phyloP scores from a whole-genome alignment of 164 flowering plant species.

The Platanus orientalis region DNA sequence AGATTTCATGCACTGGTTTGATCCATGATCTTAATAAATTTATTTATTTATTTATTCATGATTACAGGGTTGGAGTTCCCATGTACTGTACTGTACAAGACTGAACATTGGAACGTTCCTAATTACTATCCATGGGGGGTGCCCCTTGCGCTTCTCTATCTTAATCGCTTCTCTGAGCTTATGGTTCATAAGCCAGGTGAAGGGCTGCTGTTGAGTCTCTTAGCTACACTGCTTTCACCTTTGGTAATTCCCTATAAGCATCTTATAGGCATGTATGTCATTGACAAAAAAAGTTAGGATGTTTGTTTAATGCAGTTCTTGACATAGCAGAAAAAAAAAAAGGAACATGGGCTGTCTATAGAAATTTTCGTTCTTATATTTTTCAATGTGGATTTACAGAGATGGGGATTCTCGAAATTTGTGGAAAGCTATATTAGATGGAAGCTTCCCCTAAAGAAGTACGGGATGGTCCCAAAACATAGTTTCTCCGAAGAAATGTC shows the following conservation, averaged over 20 bases:
- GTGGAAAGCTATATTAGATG: conserved; percentile 33
- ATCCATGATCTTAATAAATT: too few relatives aligned
- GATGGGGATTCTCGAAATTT: conserved; percentile 29
- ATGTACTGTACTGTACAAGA: conserved; percentile 32
- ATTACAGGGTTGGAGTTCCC: conserved; percentile 27
- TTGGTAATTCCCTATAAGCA: conserved; percentile 33
- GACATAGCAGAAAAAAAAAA: too few relatives aligned
- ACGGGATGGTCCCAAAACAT: conserved; percentile 32
- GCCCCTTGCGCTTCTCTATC: conserved; percentile 5
- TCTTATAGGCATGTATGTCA: too few relatives aligned
- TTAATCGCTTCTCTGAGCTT: conserved; percentile 29
- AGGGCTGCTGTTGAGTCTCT: conserved; percentile 17
- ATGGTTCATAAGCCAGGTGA: conserved; percentile 33
- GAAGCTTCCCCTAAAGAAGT: conserved; percentile 31
- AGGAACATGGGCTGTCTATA: too few relatives aligned
- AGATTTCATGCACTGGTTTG: too few relatives aligned
- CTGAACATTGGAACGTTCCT: conserved; percentile 33
- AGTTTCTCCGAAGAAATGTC: conserved; percentile 24
- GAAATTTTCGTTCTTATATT: too few relatives aligned
- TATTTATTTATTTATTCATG: neutral
- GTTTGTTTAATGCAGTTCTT: too few relatives aligned
- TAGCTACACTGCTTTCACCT: conserved; percentile 32
- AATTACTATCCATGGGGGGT: neutral
- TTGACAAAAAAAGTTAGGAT: too few relatives aligned
- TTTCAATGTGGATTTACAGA: conserved; percentile 18